Evolutionary conservation across 257 asterid genomes (phyloP).

Genomic region (Gentiana straminea): DNA sequence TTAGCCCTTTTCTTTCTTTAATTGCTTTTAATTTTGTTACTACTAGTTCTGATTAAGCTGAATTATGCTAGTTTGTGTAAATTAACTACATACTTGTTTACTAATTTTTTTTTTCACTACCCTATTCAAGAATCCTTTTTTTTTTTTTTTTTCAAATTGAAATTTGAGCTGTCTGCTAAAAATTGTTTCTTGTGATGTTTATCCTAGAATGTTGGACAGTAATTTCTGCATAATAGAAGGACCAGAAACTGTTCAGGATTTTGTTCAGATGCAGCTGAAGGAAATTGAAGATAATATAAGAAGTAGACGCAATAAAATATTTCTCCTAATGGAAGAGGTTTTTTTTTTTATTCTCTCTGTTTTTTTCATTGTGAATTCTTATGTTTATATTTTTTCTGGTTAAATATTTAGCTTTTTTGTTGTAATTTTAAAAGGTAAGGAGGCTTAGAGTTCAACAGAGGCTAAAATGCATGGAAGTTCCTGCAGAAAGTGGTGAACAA

Average conservation of each 20-base stretch:
- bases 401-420: too few species aligned
- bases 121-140: background rate
- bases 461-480: constrained; percentile 31
- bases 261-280: constrained; percentile 82
- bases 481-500: constrained; percentile 18
- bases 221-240: constrained; percentile 97
- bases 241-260: constrained; percentile 89
- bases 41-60: too few species aligned
- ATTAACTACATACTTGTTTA: too few species aligned
- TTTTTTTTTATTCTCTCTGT: background rate
- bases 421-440: constrained; percentile 34
- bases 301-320: constrained; percentile 79
- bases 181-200: background rate
- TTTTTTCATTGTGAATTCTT: constrained; percentile 10
- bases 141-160: background rate
- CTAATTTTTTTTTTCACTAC: too few species aligned
- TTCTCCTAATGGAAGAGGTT: constrained; percentile 96
- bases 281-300: constrained; percentile 78
- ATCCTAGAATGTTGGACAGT: constrained; percentile 21
- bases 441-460: constrained; percentile 85
- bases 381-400: background rate
- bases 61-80: too few species aligned
- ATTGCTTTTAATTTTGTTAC: too few species aligned
- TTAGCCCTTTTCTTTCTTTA: constrained; percentile 10
- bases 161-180: background rate